phyloP scores from a whole-genome alignment of 257 asterid genomes.

The Solanum paucissectum region DNA sequence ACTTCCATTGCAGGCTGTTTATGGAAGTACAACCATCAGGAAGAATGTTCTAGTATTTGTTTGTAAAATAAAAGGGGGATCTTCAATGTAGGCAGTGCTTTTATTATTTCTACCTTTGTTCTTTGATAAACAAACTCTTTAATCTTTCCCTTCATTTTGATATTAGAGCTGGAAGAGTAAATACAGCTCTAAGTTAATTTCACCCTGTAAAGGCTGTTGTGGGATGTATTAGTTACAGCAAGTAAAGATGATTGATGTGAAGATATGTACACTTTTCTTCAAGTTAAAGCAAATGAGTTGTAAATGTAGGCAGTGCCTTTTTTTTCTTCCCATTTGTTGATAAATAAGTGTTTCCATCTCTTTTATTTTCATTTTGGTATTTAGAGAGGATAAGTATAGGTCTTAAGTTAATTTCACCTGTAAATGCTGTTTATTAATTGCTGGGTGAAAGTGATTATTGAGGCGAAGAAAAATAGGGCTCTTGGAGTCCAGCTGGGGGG shows the following conservation, averaged over 20 bases:
- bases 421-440: neutral
- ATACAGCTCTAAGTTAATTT: neutral
- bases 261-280: neutral
- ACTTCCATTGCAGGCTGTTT: neutral
- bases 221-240: neutral
- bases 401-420: neutral
- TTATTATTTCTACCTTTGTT: neutral
- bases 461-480: neutral
- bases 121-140: neutral
- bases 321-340: neutral
- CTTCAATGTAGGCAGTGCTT: neutral
- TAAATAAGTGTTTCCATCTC: neutral
- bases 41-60: neutral
- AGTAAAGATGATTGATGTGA: neutral
- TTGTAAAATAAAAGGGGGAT: constrained; percentile 2
- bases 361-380: neutral
- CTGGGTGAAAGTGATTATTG: neutral
- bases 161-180: neutral
- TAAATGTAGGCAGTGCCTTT: neutral
- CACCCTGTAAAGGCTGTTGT: neutral
- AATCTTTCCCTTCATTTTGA: neutral
- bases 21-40: neutral
- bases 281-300: neutral
- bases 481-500: neutral
- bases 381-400: neutral